Base-by-base conservation (phyloP, 345 rosid genomes). In the Stellera chamaejasme region DNA sequence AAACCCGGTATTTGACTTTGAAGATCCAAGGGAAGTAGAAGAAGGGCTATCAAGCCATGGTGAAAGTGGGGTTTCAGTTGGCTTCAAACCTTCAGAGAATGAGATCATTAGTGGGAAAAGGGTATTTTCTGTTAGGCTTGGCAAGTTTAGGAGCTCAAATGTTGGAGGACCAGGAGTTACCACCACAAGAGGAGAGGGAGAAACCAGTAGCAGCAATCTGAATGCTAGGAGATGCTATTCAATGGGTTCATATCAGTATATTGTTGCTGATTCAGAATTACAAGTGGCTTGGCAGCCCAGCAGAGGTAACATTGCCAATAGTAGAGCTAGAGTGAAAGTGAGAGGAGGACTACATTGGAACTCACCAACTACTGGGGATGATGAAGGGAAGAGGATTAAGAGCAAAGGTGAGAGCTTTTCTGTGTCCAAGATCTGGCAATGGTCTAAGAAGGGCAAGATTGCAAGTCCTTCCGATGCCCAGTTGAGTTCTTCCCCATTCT, bases 331-430 rank as follows among this genome's bases (percentile, higher is more conserved):
- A 65, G 66, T 61, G 47, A 75, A 75, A 66, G 54, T 50, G 50
- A 62, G 63, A 47, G 58, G 60, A 55, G 75, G 66, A 53, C 79
- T 61, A 60, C 71, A 19, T 56, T 82, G 74, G 59, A 78, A 70
- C 60, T 76, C 74, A 47, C 49, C 66, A 48, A 32, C 48, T 68
- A 78, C 70, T 45, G 79, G 69, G 13, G 82, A 73, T 69, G 69
- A 53, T 57, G 94, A 82, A 49, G 96, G 94, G 71, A 84, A 84
- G 80, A 90, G 78, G 79, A 77, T 90, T 10, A 72, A 79, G 54
- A 90, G 80, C 69, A 87, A 78, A 78, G 91, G 94, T 42, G 97
- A 90, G 61, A 90, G 97, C 89, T 84, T 84, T 63, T 90, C 97
- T 56, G 90, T 90, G 63, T 90, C 96, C 14, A 88, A 88, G 82